phyloP scores from a whole-genome alignment of 2,329 filamentous ascomycete genomes.

The Exophiala dermatitidis region DNA sequence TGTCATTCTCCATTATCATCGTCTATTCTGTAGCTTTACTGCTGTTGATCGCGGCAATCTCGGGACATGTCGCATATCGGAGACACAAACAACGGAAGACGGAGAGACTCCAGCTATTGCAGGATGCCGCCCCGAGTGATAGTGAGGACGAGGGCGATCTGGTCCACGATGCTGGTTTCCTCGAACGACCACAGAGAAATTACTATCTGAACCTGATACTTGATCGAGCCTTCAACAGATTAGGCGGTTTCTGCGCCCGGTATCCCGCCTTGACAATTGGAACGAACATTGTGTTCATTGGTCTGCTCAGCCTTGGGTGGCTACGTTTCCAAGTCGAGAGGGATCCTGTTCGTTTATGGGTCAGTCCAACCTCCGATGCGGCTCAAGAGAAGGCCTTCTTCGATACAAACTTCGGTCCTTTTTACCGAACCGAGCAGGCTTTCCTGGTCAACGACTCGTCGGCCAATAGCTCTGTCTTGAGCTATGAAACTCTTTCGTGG shows the following conservation, averaged over 20 bases:
- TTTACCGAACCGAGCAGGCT: slow-evolving; percentile 87
- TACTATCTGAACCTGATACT: slow-evolving; percentile 81
- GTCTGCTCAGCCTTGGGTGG: slow-evolving; percentile 78
- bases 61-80: slow-evolving; percentile 68
- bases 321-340: slow-evolving; percentile 80
- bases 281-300: slow-evolving; percentile 66
- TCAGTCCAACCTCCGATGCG: slow-evolving; percentile 85
- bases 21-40: slow-evolving; percentile 71
- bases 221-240: slow-evolving; percentile 68
- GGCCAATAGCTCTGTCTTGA: slow-evolving; percentile 64
- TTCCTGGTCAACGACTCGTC: slow-evolving; percentile 81
- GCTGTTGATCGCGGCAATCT: slow-evolving; percentile 57
- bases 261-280: slow-evolving; percentile 80
- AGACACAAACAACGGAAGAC: slow-evolving; percentile 67
- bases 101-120: slow-evolving; percentile 76
- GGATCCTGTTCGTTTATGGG: slow-evolving; percentile 88
- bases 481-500: slow-evolving; percentile 82
- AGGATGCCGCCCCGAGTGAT: slow-evolving; percentile 75
- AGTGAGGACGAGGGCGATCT: slow-evolving; percentile 81
- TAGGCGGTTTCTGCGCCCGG: slow-evolving; percentile 72
- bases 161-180: slow-evolving; percentile 65
- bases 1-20: slow-evolving; percentile 87
- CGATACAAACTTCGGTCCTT: slow-evolving; percentile 85
- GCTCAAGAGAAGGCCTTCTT: slow-evolving; percentile 93
- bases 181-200: slow-evolving; percentile 68